These are phyloP conservation scores for Leccinum olivaceopallidum DNA, from an alignment of 768 basidiomycete genomes.

Conservation along the genomic window DNA sequence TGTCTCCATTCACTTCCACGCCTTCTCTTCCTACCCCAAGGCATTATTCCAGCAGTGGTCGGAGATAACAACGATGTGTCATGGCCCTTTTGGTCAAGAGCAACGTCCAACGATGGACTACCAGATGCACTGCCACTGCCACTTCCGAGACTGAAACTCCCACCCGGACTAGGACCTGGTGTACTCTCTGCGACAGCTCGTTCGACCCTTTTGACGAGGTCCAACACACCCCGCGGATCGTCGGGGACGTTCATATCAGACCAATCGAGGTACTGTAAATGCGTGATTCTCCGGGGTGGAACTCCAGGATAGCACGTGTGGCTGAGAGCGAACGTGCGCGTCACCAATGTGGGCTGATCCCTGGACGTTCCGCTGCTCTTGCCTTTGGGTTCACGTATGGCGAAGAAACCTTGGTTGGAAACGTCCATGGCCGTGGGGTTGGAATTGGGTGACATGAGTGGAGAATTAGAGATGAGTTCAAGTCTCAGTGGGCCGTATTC, in stretches of 20 bases:
- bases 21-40: conserved; percentile 7
- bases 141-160: conserved; percentile 24
- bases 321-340: conserved; percentile 67
- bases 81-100: conserved; percentile 4
- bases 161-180: conserved; percentile 32
- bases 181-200: conserved; percentile 29
- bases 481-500: conserved; percentile 73
- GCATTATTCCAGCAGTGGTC: conserved; percentile 6
- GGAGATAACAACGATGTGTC: conserved; percentile 20
- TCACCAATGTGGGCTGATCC: conserved; percentile 40
- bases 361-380: conserved; percentile 11
- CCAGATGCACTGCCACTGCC: conserved; percentile 17
- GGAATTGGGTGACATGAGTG: conserved; percentile 27
- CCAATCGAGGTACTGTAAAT: conserved; percentile 94
- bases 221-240: conserved; percentile 71
- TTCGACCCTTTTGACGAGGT: conserved; percentile 72
- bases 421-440: conserved; percentile 36
- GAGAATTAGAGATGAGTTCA: conserved; percentile 47
- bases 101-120: conserved; percentile 20
- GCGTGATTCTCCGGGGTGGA: conserved; percentile 68
- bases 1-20: conserved; percentile 31
- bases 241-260: conserved; percentile 96
- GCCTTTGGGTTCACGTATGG: conserved; percentile 27
- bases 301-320: conserved; percentile 60
- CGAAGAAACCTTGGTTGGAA: conserved; percentile 37